phyloP scores from a whole-genome alignment of 2,329 filamentous ascomycete genomes.

The Penicillium sp. region DNA sequence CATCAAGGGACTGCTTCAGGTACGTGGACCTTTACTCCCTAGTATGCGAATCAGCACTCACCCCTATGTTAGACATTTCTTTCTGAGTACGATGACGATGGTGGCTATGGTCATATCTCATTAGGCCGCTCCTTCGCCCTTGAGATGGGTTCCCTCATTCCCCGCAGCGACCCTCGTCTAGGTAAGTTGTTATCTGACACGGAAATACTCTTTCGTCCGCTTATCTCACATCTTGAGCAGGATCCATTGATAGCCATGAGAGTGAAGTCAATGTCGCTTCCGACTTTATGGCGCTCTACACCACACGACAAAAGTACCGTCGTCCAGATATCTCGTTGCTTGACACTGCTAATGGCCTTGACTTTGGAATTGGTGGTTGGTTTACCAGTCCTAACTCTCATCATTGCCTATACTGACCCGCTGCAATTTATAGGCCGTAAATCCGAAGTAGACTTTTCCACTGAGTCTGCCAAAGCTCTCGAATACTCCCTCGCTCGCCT shows the following conservation, averaged over 20 bases:
- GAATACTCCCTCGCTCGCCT: constrained; percentile 70
- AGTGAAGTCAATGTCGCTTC: constrained; percentile 86
- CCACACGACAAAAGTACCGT: constrained; percentile 91
- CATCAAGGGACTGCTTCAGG: constrained; percentile 84
- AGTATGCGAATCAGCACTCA: not conserved
- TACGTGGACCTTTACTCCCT: not conserved
- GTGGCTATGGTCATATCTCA: constrained; percentile 86
- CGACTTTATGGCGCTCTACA: constrained; percentile 96
- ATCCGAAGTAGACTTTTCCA: constrained; percentile 12
- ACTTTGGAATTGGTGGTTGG: constrained; percentile 23
- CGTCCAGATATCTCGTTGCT: constrained; percentile 70
- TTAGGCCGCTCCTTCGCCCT: constrained; percentile 91
- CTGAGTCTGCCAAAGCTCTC: constrained; percentile 48
- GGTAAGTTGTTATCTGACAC: constrained; percentile 42
- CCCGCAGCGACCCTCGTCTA: constrained; percentile 81
- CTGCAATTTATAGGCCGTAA: constrained; percentile 12
- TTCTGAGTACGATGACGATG: constrained; percentile 91
- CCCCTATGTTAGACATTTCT: constrained; percentile 72
- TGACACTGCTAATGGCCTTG: constrained; percentile 14
- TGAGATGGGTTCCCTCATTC: constrained; percentile 87
- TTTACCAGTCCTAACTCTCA: not conserved
- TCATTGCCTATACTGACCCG: not conserved
- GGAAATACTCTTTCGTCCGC: not conserved
- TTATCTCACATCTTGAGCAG: constrained; percentile 24
- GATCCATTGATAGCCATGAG: constrained; percentile 74